Conservation (phyloP, 345 rosid species). For the Arabidopsis arenosa region DNA sequence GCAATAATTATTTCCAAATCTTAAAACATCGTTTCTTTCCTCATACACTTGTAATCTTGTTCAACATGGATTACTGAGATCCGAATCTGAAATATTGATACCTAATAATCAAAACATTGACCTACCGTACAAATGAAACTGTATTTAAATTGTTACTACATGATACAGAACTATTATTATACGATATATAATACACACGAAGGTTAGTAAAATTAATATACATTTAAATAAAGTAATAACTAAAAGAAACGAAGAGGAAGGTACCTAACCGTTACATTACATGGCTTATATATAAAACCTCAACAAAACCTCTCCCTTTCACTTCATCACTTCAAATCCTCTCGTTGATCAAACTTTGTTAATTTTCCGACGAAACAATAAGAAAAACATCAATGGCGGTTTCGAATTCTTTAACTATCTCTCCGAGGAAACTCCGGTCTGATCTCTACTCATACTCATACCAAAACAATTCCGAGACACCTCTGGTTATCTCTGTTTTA, state of each 20-base stretch:
- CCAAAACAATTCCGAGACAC: constrained; percentile 61
- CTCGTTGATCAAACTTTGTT: constrained; percentile 15
- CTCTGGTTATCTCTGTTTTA: constrained; percentile 81
- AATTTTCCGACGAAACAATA: not conserved
- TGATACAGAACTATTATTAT: constrained; percentile 3
- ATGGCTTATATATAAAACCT: constrained; percentile 39
- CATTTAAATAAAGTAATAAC: constrained; percentile 27
- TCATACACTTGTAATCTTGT: not conserved
- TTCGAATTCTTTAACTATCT: constrained; percentile 54
- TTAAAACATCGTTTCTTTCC: constrained; percentile 5
- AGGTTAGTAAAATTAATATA: constrained; percentile 11
- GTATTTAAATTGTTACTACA: constrained; percentile 13
- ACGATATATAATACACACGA: constrained; percentile 36
- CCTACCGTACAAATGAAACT: constrained; percentile 31
- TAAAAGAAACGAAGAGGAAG: constrained; percentile 36
- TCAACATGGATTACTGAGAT: not conserved
- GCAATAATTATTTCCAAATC: not conserved
- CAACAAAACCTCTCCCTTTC: constrained; percentile 35
- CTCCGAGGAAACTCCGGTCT: constrained; percentile 85
- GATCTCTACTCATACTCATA: constrained; percentile 75
- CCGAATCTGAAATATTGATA: constrained; percentile 11
- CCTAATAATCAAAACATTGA: not conserved
- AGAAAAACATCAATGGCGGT: constrained; percentile 44
- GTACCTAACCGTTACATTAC: constrained; percentile 29
- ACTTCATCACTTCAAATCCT: constrained; percentile 26